A percentile compares a stretch with the other conserved stretches of the same genome.
Evolutionary conservation across 441 rosid genomes (phyloP).

Genomic region (Euphorbia schlechtendalii): DNA sequence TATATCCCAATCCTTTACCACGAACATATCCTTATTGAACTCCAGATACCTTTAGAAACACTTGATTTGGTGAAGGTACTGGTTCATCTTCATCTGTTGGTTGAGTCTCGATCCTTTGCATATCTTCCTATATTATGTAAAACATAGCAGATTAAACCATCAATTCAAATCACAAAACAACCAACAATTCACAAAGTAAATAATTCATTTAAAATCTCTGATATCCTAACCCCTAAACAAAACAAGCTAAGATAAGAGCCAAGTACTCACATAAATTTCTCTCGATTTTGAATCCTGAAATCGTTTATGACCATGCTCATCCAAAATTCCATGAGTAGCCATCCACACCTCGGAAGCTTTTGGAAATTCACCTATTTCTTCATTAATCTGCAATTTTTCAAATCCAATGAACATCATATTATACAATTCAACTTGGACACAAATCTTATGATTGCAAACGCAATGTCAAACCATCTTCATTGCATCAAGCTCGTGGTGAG

Average conservation of each 20-base stretch:
- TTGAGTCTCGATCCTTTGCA: conserved; percentile 4
- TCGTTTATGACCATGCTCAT: not conserved
- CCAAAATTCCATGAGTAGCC: not conserved
- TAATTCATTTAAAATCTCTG: not conserved
- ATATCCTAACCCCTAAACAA: no score
- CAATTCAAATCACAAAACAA: not conserved
- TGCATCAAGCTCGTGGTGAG: no score
- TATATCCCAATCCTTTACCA: not conserved
- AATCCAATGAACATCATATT: no score
- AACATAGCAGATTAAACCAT: not conserved
- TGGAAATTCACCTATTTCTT: no score
- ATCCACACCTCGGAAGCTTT: no score
- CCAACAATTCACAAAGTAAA: no score
- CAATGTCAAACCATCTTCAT: no score
- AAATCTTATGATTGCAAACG: no score
- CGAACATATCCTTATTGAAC: not conserved
- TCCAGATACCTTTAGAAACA: not conserved
- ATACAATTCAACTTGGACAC: no score
- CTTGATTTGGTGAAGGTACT: not conserved
- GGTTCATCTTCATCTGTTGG: not conserved
- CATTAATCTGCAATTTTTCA: no score
- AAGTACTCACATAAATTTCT: not conserved
- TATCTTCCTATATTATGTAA: not conserved
- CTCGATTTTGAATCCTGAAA: not conserved
- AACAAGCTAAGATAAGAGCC: not conserved